phyloP scores from a whole-genome alignment of 805 yeast genomes.

The Lipomyces chichibuensis region DNA sequence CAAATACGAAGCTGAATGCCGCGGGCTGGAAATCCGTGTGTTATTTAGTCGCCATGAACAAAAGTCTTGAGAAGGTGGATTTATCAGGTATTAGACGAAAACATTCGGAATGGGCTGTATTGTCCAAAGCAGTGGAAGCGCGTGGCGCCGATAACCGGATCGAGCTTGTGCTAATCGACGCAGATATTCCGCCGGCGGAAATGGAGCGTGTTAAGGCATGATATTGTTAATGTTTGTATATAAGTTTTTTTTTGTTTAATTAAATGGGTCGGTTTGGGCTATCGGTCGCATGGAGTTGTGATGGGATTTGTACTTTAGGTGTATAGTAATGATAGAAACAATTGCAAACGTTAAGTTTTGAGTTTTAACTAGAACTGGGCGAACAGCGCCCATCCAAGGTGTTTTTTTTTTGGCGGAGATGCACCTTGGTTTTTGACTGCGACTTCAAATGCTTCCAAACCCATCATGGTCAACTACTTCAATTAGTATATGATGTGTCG shows the following conservation, averaged over 20 bases:
- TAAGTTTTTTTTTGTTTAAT: neutral
- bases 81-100: slow-evolving; percentile 23
- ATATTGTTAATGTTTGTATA: neutral
- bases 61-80: slow-evolving; percentile 14
- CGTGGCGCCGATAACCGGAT: slow-evolving; percentile 1
- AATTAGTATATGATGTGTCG: too few species aligned
- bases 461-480: too few species aligned
- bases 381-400: too few species aligned
- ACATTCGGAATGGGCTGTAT: slow-evolving; percentile 24
- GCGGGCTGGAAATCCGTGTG: slow-evolving; percentile 29
- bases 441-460: too few species aligned
- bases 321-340: neutral
- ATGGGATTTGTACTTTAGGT: neutral
- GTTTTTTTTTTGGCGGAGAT: too few species aligned
- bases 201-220: slow-evolving; percentile 1
- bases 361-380: too few species aligned
- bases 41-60: slow-evolving; percentile 29
- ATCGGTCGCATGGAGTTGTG: neutral
- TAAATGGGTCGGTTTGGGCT: neutral
- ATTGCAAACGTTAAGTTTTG: too few species aligned
- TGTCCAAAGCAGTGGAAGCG: slow-evolving; percentile 23
- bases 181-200: slow-evolving; percentile 14
- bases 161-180: slow-evolving; percentile 8
- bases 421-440: too few species aligned
- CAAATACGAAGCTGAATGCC: slow-evolving; percentile 3